phyloP scores from a whole-genome alignment of 176 grass and related monocot species.

The Zea luxurians region DNA sequence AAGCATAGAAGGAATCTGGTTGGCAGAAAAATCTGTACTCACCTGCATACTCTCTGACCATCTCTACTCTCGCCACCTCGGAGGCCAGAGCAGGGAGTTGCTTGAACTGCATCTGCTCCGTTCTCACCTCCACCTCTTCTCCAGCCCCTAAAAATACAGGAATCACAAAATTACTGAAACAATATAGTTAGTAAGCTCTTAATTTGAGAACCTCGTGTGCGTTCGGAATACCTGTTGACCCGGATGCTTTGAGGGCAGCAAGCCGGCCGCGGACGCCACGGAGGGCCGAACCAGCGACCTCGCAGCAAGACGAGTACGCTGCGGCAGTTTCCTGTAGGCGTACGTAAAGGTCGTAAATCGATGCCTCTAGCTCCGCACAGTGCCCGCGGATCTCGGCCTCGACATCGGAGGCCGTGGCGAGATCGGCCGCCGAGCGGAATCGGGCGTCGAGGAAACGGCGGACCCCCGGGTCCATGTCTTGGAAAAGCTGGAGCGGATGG shows the following conservation, averaged over 20 bases:
- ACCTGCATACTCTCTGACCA: constrained; percentile 73
- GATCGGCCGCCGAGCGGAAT: constrained; percentile 56
- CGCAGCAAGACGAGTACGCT: constrained; percentile 43
- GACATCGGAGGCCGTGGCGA: constrained; percentile 52
- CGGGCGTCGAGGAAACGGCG: constrained; percentile 52
- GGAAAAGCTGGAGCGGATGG: constrained; percentile 10
- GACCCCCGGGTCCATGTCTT: constrained; percentile 33
- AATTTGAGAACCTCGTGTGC: constrained; percentile 8
- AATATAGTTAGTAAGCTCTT: background rate
- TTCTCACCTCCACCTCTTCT: constrained; percentile 38
- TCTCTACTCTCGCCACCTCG: constrained; percentile 82
- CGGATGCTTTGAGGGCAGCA: constrained; percentile 39
- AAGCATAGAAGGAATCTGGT: background rate
- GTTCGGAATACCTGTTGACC: constrained; percentile 34
- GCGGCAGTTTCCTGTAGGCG: constrained; percentile 32
- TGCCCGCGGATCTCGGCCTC: constrained; percentile 56
- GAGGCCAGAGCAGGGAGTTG: constrained; percentile 73
- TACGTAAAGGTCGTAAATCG: constrained; percentile 41
- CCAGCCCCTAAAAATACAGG: constrained; percentile 26
- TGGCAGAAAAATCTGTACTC: constrained; percentile 3
- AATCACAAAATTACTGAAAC: background rate
- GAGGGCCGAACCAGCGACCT: constrained; percentile 39
- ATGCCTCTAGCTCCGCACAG: constrained; percentile 68
- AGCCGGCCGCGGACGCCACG: constrained; percentile 47
- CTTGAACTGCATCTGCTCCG: constrained; percentile 47